Percentiles rank a stretch among this genome's conserved stretches.
These are phyloP conservation scores for Posidonia australis DNA, from an alignment of 106 monocot genomes.

Conservation along the genomic window DNA sequence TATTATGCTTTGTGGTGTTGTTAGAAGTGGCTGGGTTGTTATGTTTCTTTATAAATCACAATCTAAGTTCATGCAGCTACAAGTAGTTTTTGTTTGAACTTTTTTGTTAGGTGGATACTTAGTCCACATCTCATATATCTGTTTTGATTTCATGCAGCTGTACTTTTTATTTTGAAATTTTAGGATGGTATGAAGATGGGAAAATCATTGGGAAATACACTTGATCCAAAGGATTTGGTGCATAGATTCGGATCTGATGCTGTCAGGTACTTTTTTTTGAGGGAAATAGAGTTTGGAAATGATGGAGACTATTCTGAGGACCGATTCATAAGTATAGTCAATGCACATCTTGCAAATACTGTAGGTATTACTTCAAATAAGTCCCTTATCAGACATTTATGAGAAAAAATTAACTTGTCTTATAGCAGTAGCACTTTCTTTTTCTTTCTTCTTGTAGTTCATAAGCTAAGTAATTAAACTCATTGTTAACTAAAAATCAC, in stretches of 20 bases:
- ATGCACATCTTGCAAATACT: constrained; percentile 95
- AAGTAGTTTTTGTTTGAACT: not conserved
- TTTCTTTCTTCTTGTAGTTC: too few relatives aligned
- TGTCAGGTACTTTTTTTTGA: constrained; percentile 90
- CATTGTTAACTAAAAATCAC: constrained; percentile 3
- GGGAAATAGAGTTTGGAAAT: constrained; percentile 94
- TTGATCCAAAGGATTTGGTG: constrained; percentile 90
- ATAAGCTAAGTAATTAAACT: too few relatives aligned
- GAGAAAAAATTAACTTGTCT: too few relatives aligned
- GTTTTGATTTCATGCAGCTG: constrained; percentile 55
- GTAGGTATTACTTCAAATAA: constrained; percentile 37
- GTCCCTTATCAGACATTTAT: too few relatives aligned
- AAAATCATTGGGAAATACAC: constrained; percentile 93
- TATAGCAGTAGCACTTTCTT: too few relatives aligned
- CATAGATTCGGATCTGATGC: constrained; percentile 86
- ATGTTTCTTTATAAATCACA: too few relatives aligned
- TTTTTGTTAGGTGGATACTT: not conserved
- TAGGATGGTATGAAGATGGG: constrained; percentile 99
- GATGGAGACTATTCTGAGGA: constrained; percentile 98
- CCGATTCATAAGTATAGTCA: constrained; percentile 82
- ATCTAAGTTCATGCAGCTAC: too few relatives aligned
- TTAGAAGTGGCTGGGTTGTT: too few relatives aligned
- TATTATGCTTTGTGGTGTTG: too few relatives aligned
- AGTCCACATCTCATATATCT: constrained; percentile 22
- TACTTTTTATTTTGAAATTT: constrained; percentile 70